Conservation (phyloP, 352 stramenopile species). For the Phytopythium helicoides region DNA sequence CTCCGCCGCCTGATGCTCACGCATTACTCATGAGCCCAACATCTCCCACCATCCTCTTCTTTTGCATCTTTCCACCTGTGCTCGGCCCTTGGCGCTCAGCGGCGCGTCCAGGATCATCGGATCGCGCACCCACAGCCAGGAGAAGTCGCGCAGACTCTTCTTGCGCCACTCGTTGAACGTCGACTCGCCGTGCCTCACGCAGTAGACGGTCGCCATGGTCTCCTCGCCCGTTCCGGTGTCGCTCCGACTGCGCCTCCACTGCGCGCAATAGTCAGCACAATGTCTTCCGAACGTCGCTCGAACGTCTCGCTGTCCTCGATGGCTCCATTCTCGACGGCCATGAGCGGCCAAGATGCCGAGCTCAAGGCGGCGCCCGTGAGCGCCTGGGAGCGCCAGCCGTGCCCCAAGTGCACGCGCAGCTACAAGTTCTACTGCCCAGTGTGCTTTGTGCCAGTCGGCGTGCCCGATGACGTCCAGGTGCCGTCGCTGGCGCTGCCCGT, state of each 20-base stretch:
- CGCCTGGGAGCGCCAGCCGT: slow-evolving; percentile 56
- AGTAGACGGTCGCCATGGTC: slow-evolving; percentile 42
- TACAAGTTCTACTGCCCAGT: slow-evolving; percentile 88
- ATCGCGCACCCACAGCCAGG: slow-evolving; percentile 81
- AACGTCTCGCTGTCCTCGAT: background rate
- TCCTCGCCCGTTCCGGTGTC: too few relatives aligned
- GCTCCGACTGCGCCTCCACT: too few relatives aligned
- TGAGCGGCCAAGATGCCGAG: background rate
- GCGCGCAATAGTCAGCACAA: background rate
- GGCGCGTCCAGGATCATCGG: slow-evolving; percentile 84
- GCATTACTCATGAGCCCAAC: background rate
- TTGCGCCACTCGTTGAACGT: slow-evolving; percentile 88
- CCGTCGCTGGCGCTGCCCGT: slow-evolving; percentile 65
- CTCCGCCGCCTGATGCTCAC: slow-evolving; percentile 25
- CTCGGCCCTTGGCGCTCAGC: slow-evolving; percentile 66
- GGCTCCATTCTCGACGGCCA: slow-evolving; percentile 1
- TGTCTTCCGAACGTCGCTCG: background rate
- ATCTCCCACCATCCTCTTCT: too few relatives aligned
- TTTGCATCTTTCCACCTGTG: slow-evolving; percentile 59
- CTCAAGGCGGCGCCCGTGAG: background rate
- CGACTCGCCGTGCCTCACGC: slow-evolving; percentile 85
- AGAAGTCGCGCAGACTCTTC: slow-evolving; percentile 77
- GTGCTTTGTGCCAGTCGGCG: slow-evolving; percentile 66
- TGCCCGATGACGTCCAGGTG: slow-evolving; percentile 41
- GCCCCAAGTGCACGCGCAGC: slow-evolving; percentile 66